These are phyloP conservation scores for Royoungia palumana DNA, from an alignment of 768 basidiomycete genomes.

Conservation along the genomic window DNA sequence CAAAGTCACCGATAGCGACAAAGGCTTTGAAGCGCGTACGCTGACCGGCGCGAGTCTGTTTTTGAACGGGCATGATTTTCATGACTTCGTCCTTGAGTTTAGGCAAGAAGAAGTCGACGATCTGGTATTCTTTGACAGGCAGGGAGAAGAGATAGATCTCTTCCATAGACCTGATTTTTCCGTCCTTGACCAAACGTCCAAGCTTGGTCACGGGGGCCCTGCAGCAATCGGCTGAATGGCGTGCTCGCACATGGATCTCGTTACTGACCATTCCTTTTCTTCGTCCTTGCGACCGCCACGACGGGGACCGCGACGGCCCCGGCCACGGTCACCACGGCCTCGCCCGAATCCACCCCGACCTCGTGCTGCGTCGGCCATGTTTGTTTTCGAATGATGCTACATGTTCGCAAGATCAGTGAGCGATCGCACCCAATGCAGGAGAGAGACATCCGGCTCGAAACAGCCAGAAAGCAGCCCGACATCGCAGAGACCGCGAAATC, in stretches of 20 bases:
- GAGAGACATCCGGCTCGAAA: conserved; percentile 49
- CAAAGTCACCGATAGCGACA: conserved; percentile 98
- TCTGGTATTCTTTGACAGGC: conserved; percentile 99
- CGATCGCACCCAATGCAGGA: conserved; percentile 39
- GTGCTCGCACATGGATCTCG: background rate
- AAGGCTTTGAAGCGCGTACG: conserved; percentile 99
- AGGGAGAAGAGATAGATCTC: conserved; percentile 99
- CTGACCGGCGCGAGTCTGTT: conserved; percentile 99
- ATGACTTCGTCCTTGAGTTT: conserved; percentile 99
- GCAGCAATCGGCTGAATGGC: conserved; percentile 9
- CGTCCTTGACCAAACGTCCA: conserved; percentile 98
- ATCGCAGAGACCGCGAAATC: background rate
- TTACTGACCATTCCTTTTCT: conserved; percentile 95
- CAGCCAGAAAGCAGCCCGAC: background rate
- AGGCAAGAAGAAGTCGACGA: conserved; percentile 99
- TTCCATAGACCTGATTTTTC: conserved; percentile 99
- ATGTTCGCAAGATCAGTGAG: conserved; percentile 24
- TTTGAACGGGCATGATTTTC: conserved; percentile 99
- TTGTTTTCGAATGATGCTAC: conserved; percentile 26
- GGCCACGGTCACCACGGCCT: conserved; percentile 67
- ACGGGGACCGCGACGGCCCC: conserved; percentile 76
- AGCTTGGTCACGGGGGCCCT: conserved; percentile 99
- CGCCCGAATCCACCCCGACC: conserved; percentile 91
- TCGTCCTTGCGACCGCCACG: conserved; percentile 99
- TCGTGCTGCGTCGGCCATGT: conserved; percentile 89